phyloP scores from a whole-genome alignment of 768 basidiomycete genomes.

The Pholiota conissans region DNA sequence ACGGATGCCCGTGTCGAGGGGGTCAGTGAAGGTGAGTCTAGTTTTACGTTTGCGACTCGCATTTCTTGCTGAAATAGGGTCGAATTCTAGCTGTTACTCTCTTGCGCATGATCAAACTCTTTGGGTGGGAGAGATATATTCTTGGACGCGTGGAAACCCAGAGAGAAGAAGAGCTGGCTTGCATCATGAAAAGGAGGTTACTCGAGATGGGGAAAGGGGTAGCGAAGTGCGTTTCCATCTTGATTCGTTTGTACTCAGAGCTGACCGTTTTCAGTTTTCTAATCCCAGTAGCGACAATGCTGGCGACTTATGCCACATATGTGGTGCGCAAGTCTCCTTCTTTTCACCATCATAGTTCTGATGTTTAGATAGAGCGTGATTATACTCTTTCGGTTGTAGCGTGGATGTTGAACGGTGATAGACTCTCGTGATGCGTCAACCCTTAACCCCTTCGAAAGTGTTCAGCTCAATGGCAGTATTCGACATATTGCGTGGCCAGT shows the following conservation, averaged over 20 bases:
- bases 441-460: constrained; percentile 24
- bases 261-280: constrained; percentile 38
- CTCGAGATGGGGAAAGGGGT: constrained; percentile 49
- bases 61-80: constrained; percentile 26
- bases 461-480: constrained; percentile 56
- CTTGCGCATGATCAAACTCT: constrained; percentile 70
- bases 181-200: constrained; percentile 42
- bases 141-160: constrained; percentile 53
- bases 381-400: no score
- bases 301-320: constrained; percentile 60
- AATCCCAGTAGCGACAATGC: constrained; percentile 66
- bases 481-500: constrained; percentile 48
- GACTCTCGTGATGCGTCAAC: background rate
- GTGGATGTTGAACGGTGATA: no score
- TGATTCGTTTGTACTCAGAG: background rate
- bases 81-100: constrained; percentile 46
- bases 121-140: constrained; percentile 66
- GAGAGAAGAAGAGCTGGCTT: constrained; percentile 61
- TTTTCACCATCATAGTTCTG: no score
- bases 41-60: background rate
- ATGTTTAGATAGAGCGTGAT: no score
- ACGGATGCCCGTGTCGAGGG: background rate
- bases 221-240: constrained; percentile 43
- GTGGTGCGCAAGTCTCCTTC: background rate
- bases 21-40: background rate